A percentile compares a stretch with the other conserved stretches of the same genome.
Evolutionary conservation across 164 flowering plant species (phyloP).

Genomic region (Vitis cinerea): DNA sequence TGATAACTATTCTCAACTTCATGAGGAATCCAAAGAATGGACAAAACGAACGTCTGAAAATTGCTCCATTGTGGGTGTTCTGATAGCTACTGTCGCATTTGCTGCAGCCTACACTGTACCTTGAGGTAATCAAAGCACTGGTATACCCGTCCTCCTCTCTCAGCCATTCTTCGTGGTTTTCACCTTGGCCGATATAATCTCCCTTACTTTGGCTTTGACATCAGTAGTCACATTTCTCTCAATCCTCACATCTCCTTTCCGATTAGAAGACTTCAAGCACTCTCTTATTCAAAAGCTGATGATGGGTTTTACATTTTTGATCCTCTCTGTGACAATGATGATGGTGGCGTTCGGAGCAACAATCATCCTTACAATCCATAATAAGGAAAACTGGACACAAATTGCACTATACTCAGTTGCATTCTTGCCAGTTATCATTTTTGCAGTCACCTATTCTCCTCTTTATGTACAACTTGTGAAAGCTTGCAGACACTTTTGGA

Average conservation of each 20-base stretch:
- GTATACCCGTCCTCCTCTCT: constrained; percentile 14
- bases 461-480: not conserved
- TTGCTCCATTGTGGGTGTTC: constrained; percentile 19
- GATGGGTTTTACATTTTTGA: constrained; percentile 7
- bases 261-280: not conserved
- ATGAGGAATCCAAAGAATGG: constrained; percentile 15
- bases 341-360: constrained; percentile 19
- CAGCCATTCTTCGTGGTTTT: constrained; percentile 11
- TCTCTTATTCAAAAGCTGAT: constrained; percentile 10
- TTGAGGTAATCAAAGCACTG: constrained; percentile 14
- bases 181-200: constrained; percentile 11
- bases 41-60: constrained; percentile 13
- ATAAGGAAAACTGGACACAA: not conserved
- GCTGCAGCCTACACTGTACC: constrained; percentile 30
- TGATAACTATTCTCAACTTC: not conserved
- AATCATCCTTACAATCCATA: constrained; percentile 6
- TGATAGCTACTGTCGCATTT: constrained; percentile 28
- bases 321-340: not conserved
- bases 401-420: not conserved
- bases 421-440: constrained; percentile 2
- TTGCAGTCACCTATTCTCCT: constrained; percentile 11
- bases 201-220: constrained; percentile 13
- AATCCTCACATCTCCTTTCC: constrained; percentile 13
- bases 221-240: constrained; percentile 14
- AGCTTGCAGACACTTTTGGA: not conserved